These are phyloP conservation scores for Taphrina sp. DNA, from an alignment of 1,139 yeast species.

Conservation along the genomic window DNA sequence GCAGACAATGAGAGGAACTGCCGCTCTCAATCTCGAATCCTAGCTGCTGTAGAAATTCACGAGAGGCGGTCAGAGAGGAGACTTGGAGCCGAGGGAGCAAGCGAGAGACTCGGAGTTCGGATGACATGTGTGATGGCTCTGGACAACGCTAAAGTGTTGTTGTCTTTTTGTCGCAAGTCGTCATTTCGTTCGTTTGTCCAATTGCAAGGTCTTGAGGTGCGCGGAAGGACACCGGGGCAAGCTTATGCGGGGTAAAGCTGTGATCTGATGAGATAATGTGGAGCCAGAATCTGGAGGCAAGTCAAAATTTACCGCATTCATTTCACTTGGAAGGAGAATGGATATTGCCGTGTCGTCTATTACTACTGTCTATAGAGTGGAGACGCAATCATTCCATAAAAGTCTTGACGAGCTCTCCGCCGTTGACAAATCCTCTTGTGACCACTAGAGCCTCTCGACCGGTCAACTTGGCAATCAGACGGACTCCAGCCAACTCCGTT, in stretches of 20 bases:
- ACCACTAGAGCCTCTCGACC: constrained; percentile 34
- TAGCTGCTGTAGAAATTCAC: background rate
- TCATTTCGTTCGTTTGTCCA: too few relatives aligned
- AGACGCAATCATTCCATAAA: too few relatives aligned
- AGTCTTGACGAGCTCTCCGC: constrained; percentile 31
- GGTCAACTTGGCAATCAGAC: constrained; percentile 52
- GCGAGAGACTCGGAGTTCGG: background rate
- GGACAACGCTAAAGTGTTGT: too few relatives aligned
- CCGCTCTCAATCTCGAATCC: constrained; percentile 20
- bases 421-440: constrained; percentile 38
- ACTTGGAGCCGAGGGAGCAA: background rate
- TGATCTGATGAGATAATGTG: too few relatives aligned
- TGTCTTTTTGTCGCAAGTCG: too few relatives aligned
- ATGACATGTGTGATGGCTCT: constrained; percentile 1
- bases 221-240: too few relatives aligned
- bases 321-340: background rate
- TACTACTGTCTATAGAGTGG: too few relatives aligned
- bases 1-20: background rate
- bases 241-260: too few relatives aligned
- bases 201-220: too few relatives aligned
- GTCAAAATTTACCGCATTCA: too few relatives aligned
- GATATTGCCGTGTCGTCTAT: constrained; percentile 1
- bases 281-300: too few relatives aligned
- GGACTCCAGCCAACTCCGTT: constrained; percentile 67
- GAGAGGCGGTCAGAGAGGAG: background rate